Percentiles rank a stretch among this genome's conserved stretches.
Conservation (phyloP, 306 rosid genomes). For the Lithocarpus polystachyus region DNA sequence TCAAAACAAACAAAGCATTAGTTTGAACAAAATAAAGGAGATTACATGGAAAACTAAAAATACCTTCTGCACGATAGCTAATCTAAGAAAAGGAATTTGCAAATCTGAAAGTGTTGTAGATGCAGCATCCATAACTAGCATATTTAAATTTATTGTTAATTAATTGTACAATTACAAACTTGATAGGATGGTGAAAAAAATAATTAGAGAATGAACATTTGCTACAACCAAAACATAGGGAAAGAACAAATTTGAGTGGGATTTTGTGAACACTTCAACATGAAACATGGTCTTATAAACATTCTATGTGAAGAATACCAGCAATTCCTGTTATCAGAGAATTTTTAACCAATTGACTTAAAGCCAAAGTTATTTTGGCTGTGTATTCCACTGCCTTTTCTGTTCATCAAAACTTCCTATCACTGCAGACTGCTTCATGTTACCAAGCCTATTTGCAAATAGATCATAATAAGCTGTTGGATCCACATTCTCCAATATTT, state of each 20-base stretch:
- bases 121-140: too few relatives aligned
- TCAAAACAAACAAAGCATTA: too few relatives aligned
- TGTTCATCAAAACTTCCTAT: slow-evolving; percentile 70
- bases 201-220: too few relatives aligned
- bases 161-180: too few relatives aligned
- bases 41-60: too few relatives aligned
- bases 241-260: background rate
- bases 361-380: slow-evolving; percentile 10
- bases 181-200: too few relatives aligned
- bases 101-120: too few relatives aligned
- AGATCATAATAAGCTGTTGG: slow-evolving; percentile 32
- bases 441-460: slow-evolving; percentile 53
- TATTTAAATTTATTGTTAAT: too few relatives aligned
- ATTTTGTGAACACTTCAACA: slow-evolving; percentile 1
- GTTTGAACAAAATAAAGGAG: too few relatives aligned
- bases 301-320: slow-evolving; percentile 2
- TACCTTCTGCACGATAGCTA: too few relatives aligned
- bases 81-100: too few relatives aligned
- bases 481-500: slow-evolving; percentile 50
- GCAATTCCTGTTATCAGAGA: slow-evolving; percentile 4
- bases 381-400: slow-evolving; percentile 50
- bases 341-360: background rate
- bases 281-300: background rate
- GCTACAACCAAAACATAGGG: too few relatives aligned
- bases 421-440: slow-evolving; percentile 56